A percentile compares a stretch with the other conserved stretches of the same genome.
phyloP scores from a whole-genome alignment of 176 grass and related monocot species.

The Cymbopogon citratus region DNA sequence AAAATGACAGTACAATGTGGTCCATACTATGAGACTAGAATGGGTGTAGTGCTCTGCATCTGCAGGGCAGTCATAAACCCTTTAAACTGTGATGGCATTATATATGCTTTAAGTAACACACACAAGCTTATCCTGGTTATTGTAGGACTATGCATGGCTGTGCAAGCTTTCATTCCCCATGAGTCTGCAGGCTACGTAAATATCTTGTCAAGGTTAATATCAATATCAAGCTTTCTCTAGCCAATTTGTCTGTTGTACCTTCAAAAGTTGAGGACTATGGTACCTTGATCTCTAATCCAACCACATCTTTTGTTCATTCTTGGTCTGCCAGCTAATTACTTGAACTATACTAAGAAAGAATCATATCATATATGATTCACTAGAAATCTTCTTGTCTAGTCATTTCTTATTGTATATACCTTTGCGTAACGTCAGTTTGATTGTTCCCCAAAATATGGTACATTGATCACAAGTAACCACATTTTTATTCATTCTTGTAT shows the following conservation, averaged over 20 bases:
- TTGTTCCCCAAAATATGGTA: not conserved
- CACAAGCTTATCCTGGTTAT: conserved; percentile 27
- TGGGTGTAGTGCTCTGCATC: not conserved
- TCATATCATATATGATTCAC: not conserved
- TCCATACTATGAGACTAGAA: not conserved
- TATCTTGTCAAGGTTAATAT: conserved; percentile 77
- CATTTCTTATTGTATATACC: not conserved
- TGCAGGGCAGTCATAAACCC: not conserved
- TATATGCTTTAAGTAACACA: conserved; percentile 1
- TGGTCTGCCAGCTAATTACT: not conserved
- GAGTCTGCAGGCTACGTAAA: conserved; percentile 59
- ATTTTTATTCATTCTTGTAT: not conserved
- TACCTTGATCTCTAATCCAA: not conserved
- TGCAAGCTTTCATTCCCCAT: conserved; percentile 72
- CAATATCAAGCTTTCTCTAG: conserved; percentile 7
- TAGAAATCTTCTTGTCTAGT: not conserved
- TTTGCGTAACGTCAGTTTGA: not conserved
- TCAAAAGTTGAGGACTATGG: not conserved
- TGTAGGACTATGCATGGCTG: conserved; percentile 90
- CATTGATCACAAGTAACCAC: not conserved
- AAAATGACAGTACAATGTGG: not conserved
- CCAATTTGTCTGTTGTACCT: conserved; percentile 1
- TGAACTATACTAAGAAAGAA: not conserved
- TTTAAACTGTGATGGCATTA: not conserved
- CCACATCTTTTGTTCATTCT: not conserved